Evolutionary conservation across 2,329 filamentous ascomycete species (phyloP).

Genomic region (Dendryphion nanum): DNA sequence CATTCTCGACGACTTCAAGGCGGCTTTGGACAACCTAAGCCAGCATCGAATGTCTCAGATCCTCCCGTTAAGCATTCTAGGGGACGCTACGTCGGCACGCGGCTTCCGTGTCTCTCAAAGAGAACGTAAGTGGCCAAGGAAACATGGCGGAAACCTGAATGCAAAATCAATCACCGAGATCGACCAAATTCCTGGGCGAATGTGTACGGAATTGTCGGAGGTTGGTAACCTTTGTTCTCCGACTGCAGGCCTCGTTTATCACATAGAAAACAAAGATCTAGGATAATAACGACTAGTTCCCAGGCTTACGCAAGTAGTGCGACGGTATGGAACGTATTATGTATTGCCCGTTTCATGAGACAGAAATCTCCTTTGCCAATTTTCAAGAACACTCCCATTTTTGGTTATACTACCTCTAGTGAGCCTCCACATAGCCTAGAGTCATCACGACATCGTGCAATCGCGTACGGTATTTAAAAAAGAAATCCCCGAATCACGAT

Average conservation of each 20-base stretch:
- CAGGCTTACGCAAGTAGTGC: too few species aligned
- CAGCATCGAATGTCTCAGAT: slow-evolving; percentile 2
- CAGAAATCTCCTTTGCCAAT: too few species aligned
- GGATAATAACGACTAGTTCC: too few species aligned
- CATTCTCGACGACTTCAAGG: slow-evolving; percentile 65
- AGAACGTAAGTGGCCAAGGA: neutral
- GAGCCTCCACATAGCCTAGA: too few species aligned
- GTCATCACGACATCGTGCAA: too few species aligned
- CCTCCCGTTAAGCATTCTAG: slow-evolving; percentile 2
- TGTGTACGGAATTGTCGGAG: neutral
- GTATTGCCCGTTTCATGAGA: too few species aligned
- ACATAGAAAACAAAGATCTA: too few species aligned
- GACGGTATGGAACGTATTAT: too few species aligned
- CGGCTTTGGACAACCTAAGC: slow-evolving; percentile 37
- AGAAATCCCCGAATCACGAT: too few species aligned
- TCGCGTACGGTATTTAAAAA: too few species aligned
- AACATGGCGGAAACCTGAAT: neutral
- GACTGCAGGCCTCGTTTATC: neutral
- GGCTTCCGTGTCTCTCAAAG: neutral
- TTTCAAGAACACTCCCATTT: too few species aligned
- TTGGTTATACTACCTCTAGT: too few species aligned
- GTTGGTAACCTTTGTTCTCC: neutral
- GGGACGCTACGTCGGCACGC: neutral
- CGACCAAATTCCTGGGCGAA: neutral
- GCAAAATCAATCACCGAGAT: neutral